phyloP scores from a whole-genome alignment of 805 yeast species.

The Jamesozyma rosinii region DNA sequence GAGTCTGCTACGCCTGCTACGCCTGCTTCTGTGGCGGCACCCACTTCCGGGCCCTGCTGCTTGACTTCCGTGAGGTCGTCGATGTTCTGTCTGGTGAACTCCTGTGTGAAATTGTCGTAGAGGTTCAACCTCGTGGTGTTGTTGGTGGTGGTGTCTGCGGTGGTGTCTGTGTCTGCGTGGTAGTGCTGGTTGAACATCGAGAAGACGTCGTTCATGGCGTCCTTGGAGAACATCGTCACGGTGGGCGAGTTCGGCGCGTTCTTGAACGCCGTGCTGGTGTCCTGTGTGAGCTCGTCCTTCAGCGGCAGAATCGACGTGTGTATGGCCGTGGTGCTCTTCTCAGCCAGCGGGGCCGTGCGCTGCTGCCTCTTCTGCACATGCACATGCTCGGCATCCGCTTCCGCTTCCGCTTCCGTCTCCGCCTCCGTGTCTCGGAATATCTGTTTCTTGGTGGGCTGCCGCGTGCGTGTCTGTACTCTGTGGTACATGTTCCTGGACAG shows the following conservation, averaged over 20 bases:
- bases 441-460: neutral
- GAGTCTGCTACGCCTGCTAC: too few species aligned
- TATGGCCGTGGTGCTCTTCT: neutral
- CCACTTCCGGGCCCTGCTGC: conserved; percentile 1
- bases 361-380: neutral
- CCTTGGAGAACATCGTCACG: conserved; percentile 63
- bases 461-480: neutral
- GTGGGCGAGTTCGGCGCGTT: conserved; percentile 56
- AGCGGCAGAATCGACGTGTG: conserved; percentile 37
- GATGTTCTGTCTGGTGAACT: conserved; percentile 26
- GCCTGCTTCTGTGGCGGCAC: too few species aligned
- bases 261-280: neutral
- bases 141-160: conserved; percentile 1
- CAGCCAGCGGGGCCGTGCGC: neutral
- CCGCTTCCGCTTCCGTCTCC: neutral
- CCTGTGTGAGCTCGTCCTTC: neutral
- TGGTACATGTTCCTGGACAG: conserved; percentile 33
- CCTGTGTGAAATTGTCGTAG: conserved; percentile 32
- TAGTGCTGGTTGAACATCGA: conserved; percentile 57
- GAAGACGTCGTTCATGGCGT: conserved; percentile 64
- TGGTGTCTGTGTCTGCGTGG: conserved; percentile 5
- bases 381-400: neutral
- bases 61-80: conserved; percentile 34
- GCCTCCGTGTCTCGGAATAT: conserved; percentile 1
- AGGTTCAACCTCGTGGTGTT: conserved; percentile 20